A percentile compares a stretch with the other conserved stretches of the same genome.
phyloP scores from a whole-genome alignment of 78 protist species.

The Dictyostelium intermedium region DNA sequence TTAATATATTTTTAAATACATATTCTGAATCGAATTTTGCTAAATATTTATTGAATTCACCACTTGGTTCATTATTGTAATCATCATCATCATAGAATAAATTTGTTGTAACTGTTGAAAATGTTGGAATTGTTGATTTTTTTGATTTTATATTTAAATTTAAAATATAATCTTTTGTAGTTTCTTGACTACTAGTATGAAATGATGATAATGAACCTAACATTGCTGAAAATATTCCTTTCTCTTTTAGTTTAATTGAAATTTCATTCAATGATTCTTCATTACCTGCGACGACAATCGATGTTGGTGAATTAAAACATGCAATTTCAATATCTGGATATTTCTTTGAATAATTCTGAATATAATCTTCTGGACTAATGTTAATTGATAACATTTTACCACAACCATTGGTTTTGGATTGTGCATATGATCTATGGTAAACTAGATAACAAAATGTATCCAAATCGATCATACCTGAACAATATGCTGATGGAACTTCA shows the following conservation, averaged over 20 bases:
- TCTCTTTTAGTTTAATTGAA: not conserved
- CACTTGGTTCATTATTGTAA: too few relatives aligned
- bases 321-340: conserved; percentile 29
- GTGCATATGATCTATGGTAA: conserved; percentile 7
- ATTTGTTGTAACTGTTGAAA: not conserved
- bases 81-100: not conserved
- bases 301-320: conserved; percentile 7
- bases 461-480: conserved; percentile 14
- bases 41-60: too few relatives aligned
- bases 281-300: conserved; percentile 44
- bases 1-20: not conserved
- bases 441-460: not conserved
- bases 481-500: conserved; percentile 29
- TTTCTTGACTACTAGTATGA: not conserved
- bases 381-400: conserved; percentile 66
- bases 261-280: not conserved
- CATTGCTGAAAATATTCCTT: not conserved
- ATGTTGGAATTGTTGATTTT: not conserved
- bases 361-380: not conserved
- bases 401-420: conserved; percentile 32
- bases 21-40: not conserved
- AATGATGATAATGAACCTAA: conserved; percentile 18
- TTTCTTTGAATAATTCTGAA: not conserved
- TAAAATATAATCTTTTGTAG: not conserved
- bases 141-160: not conserved